phyloP scores from a whole-genome alignment of 352 stramenopile genomes.

The Pythium oligandrum region DNA sequence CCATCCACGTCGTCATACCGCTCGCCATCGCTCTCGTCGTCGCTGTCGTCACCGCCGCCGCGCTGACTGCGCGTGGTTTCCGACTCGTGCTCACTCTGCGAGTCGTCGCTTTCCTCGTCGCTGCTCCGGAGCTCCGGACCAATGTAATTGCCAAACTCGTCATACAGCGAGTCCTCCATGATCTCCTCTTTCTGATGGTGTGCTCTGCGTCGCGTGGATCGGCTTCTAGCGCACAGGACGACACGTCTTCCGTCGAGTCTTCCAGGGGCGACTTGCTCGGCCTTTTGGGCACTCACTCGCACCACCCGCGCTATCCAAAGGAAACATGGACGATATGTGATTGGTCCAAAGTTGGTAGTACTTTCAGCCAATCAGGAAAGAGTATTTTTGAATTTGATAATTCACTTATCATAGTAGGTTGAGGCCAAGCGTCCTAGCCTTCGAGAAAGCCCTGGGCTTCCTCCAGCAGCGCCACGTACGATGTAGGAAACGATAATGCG shows the following conservation, averaged over 20 bases:
- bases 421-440: not conserved
- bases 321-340: no score
- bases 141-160: conserved; percentile 99
- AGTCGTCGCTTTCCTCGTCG: conserved; percentile 63
- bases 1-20: conserved; percentile 7
- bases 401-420: no score
- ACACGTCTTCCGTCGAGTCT: no score
- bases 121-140: conserved; percentile 93
- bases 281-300: no score
- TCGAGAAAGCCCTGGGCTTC: conserved; percentile 11
- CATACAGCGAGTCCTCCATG: conserved; percentile 97
- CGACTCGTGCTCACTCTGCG: conserved; percentile 43
- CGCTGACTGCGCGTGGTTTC: conserved; percentile 30
- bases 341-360: no score
- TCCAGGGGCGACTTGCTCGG: no score
- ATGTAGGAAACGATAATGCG: conserved; percentile 8
- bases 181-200: not conserved
- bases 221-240: no score
- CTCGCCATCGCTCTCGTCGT: conserved; percentile 32
- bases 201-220: no score
- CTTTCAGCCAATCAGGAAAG: no score
- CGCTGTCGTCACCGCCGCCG: conserved; percentile 28
- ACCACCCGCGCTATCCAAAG: no score
- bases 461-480: conserved; percentile 9
- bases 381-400: no score